Base-by-base conservation (phyloP, 305 asterid species). In the Plantago coronopus region DNA sequence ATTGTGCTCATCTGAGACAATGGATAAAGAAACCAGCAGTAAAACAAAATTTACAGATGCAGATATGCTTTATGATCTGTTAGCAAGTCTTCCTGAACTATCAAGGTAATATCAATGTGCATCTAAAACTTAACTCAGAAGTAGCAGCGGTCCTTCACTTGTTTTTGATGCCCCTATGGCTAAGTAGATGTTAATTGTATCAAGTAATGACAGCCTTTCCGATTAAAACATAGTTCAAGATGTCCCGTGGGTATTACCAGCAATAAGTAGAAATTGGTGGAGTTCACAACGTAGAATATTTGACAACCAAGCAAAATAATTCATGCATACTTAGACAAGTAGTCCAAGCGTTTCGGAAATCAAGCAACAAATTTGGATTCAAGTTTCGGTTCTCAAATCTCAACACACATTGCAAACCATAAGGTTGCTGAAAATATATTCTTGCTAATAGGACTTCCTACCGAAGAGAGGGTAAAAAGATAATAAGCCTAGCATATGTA, bases 21-120 rank as follows among this genome's bases (percentile, higher is more conserved):
- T 29, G 54, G 46, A 54, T 59, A 42, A 42, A 49, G 51, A 54
- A 34, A 27, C 54, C 44, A 49, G 7, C 43, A 38, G 43, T 38
- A 34, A 9, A 34, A 12, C 43, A 38, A 38, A 38, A 38, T 11
- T 10, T 38, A 3, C 14, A 38, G 43, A 38, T 38, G 43, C 43
- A 10, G 43, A 11, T 38, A 38, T 2, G 12, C 42, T 2, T 10
- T 38, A 38, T 10, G 15, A 38, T 11, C 43, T 10, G 12, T 38
- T 38, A 38, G 43, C 12, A 11, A 38, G 43, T 38, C 43, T 38
- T 38, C 40, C 43, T 38, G 43, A 37, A 38, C 16, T 38, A 38
- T 11, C 43, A 38, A 10, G 1, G 12, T 38, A 1, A 38, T 38
- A 38, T 11, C 43, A 38, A 10, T 38, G 3, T 10, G 15, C 12